Conservation (phyloP, 2,329 filamentous ascomycete species). For the Sclerotinia trifoliorum region DNA sequence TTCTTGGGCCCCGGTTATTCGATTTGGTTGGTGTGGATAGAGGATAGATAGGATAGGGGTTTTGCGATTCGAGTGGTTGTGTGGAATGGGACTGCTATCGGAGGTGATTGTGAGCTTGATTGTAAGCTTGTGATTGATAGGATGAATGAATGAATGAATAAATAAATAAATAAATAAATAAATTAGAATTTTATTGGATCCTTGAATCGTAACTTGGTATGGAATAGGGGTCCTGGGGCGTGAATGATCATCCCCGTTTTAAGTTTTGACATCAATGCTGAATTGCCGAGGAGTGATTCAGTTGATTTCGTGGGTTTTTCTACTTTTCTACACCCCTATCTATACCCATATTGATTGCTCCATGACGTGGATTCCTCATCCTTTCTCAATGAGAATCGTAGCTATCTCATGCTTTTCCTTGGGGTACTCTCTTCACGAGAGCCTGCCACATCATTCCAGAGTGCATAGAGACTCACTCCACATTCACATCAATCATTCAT, state of each 20-base stretch:
- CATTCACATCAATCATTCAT: background rate
- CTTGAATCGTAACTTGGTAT: background rate
- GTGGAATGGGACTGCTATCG: background rate
- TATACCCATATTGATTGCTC: too few relatives aligned
- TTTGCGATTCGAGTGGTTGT: background rate
- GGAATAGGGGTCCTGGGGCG: slow-evolving; percentile 4
- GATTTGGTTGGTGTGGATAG: background rate
- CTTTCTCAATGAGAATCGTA: background rate
- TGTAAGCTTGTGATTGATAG: background rate
- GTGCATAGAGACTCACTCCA: background rate
- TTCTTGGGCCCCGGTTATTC: background rate
- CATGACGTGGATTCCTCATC: background rate
- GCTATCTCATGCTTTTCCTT: too few relatives aligned
- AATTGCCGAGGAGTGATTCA: background rate
- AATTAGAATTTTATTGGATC: background rate
- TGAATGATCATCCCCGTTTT: background rate
- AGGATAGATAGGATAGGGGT: background rate
- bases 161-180: background rate
- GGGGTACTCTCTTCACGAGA: background rate
- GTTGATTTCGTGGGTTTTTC: background rate
- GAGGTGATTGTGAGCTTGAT: background rate
- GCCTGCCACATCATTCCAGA: background rate
- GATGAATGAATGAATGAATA: background rate
- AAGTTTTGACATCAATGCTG: background rate
- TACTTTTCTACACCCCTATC: background rate